Conservation (phyloP, 495 filamentous ascomycete species). For the Cercophora samala region DNA sequence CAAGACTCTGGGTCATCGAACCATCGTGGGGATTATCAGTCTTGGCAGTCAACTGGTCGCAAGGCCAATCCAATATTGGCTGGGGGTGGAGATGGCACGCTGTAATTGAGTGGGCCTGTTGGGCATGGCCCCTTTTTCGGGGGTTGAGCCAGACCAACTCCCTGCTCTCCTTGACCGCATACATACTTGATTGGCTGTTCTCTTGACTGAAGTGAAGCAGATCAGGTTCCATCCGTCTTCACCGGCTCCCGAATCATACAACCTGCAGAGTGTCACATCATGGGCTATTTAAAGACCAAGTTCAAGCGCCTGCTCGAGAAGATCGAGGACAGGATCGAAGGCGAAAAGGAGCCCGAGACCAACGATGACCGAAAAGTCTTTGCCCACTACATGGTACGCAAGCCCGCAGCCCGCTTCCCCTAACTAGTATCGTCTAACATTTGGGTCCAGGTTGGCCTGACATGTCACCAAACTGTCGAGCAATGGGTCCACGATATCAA, state of each 20-base stretch:
- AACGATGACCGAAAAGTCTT: constrained; percentile 26
- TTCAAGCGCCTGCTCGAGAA: constrained; percentile 9
- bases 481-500: constrained; percentile 61
- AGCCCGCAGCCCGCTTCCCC: not conserved
- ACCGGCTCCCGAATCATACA: constrained; percentile 1
- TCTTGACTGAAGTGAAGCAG: not conserved
- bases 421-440: not conserved
- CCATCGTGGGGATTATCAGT: not conserved
- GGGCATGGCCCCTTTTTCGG: not conserved
- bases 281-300: constrained; percentile 5
- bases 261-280: not conserved
- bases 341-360: not conserved
- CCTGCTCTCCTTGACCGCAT: not conserved
- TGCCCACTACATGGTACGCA: constrained; percentile 47
- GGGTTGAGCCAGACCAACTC: not conserved
- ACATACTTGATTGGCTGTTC: not conserved
- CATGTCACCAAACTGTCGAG: constrained; percentile 38
- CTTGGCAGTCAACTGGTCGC: not conserved
- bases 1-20: not conserved
- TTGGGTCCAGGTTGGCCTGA: constrained; percentile 39
- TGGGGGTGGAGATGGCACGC: not conserved
- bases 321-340: constrained; percentile 10
- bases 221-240: not conserved
- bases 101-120: not conserved
- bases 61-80: not conserved